Evolutionary conservation across 2,329 filamentous ascomycete genomes (phyloP).

Genomic region (Trichoderma koningii): DNA sequence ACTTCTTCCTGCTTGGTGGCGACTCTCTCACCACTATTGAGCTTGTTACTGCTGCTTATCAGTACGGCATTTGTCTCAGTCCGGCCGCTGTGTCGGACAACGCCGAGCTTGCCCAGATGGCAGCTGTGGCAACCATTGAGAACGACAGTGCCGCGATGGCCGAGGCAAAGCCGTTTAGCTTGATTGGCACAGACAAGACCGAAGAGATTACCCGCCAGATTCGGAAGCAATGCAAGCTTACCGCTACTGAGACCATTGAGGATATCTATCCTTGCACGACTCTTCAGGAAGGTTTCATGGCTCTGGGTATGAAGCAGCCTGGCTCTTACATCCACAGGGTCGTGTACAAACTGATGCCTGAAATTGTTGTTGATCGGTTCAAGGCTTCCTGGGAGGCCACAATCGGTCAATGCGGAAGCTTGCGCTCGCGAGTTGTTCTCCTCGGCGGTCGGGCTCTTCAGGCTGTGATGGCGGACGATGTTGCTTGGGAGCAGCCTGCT

Average conservation of each 20-base stretch:
- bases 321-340: conserved; percentile 24
- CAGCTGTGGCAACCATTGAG: conserved; percentile 14
- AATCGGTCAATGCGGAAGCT: conserved; percentile 13
- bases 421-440: conserved; percentile 25
- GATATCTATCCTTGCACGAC: conserved; percentile 26
- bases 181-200: neutral
- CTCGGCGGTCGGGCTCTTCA: conserved; percentile 9
- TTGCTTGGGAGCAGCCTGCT: conserved; percentile 1
- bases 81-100: conserved; percentile 12
- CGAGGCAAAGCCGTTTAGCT: conserved; percentile 7
- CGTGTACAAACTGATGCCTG: conserved; percentile 7
- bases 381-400: conserved; percentile 34
- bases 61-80: conserved; percentile 20
- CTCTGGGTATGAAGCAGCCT: conserved; percentile 23
- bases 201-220: conserved; percentile 1
- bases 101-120: conserved; percentile 16
- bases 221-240: conserved; percentile 8
- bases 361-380: conserved; percentile 1
- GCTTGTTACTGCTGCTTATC: conserved; percentile 21
- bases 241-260: conserved; percentile 2
- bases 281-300: conserved; percentile 25
- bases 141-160: neutral
- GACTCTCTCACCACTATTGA: conserved; percentile 24
- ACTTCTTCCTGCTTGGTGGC: conserved; percentile 22
- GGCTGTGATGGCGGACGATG: conserved; percentile 13